A percentile compares a stretch with the other conserved stretches of the same genome.
Evolutionary conservation across 108 stramenopile genomes (phyloP).

Genomic region (Cyclostephanos tholiformis): DNA sequence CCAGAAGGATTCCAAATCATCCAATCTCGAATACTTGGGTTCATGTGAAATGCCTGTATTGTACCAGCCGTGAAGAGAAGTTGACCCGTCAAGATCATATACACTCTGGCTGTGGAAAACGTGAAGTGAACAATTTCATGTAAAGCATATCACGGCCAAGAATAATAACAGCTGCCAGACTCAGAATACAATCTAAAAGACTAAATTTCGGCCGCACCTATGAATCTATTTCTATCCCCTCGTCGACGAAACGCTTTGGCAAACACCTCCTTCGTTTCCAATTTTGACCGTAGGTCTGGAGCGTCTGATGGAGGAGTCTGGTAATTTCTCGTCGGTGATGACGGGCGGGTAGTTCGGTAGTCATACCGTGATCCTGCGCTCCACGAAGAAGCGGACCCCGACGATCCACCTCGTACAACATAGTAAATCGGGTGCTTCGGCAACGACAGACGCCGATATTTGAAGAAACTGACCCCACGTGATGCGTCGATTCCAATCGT

Average conservation of each 20-base stretch:
- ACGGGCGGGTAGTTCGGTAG: constrained; percentile 13
- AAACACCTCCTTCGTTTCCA: constrained; percentile 10
- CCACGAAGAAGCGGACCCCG: constrained; percentile 5
- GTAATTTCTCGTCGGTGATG: background rate
- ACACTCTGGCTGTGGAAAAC: constrained; percentile 62
- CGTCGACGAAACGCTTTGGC: constrained; percentile 13
- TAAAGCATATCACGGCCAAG: background rate
- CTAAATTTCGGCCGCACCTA: background rate
- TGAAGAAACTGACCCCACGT: background rate
- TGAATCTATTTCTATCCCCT: constrained; percentile 20
- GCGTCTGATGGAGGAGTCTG: background rate
- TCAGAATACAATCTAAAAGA: background rate
- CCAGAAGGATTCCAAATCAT: constrained; percentile 43
- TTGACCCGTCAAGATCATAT: constrained; percentile 76
- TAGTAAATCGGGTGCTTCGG: no score
- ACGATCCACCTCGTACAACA: constrained; percentile 3
- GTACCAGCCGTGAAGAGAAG: constrained; percentile 68
- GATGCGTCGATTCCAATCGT: background rate
- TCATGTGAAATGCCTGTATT: constrained; percentile 62
- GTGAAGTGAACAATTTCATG: background rate
- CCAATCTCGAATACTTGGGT: constrained; percentile 47
- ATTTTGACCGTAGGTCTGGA: constrained; percentile 4
- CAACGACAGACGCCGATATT: background rate
- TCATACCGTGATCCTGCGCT: constrained; percentile 11
- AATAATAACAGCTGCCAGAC: background rate